Base-by-base conservation (phyloP, 2,329 filamentous ascomycete genomes). In the Fusarium austroafricanum region DNA sequence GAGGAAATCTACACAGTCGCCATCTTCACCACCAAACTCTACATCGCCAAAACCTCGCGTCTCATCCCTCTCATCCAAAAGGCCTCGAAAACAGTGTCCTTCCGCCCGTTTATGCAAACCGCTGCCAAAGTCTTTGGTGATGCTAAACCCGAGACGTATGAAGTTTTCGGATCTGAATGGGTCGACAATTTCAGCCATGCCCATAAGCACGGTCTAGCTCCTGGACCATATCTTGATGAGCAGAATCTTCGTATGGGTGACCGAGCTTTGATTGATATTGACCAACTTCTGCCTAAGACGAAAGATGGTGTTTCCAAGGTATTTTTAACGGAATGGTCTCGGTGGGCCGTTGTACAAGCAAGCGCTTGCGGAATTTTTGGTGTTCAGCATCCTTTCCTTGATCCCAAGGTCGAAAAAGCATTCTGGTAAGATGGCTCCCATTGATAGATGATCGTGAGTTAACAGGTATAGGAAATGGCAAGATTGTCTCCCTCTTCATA, bases 11-110 rank as follows among this genome's bases (percentile, higher is more conserved):
- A 72, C 23, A 75, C 73, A 0, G 50, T 77, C 18, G 63, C 55
- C 11, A 69, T 75, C 23, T 63, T 76, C 51, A 71, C 67, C 46
- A 65, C 71, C 6, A 76, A 76, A 17, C 63, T 77, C 37, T 77
- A 77, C 52, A 61, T 76, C 12, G 56, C 66, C 45, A 70, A 73
- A 21, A 70, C 74, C 2, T 60, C 54, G 6, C 74, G 73, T 5
- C 70, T 77, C 2, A 66, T 71, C 2, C 71, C 74, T 3, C n/a
- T 68, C 0, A 70, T 77, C 28, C 73, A 75, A 49, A 72, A 61
- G n/a, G 46, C 64, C 0, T 65, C 67, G 11, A 75, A 73, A 20
- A 71, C 70, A 0, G 45, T 77, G 0, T 73, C 73, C 6, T 77
- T 77, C 53, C 69, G 70, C 0, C 75, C 75, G 0, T 73, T 76